Evolutionary conservation across 2,329 filamentous ascomycete species (phyloP).

Genomic region (Pseudogymnoascus destructans): DNA sequence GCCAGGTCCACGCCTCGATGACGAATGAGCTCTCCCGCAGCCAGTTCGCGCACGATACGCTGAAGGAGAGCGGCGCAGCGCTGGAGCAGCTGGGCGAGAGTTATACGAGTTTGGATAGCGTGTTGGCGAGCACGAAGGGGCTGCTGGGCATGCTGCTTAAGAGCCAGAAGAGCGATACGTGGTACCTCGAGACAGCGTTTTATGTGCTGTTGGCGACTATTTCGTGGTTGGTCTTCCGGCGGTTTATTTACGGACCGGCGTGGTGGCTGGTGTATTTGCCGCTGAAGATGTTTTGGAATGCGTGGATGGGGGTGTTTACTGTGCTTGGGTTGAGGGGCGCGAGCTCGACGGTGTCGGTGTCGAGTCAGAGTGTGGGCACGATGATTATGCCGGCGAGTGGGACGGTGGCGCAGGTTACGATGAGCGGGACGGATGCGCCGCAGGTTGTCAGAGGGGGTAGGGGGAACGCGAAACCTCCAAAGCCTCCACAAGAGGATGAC

Average conservation of each 20-base stretch:
- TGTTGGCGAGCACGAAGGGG: constrained; percentile 61
- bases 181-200: constrained; percentile 87
- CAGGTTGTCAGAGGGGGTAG: constrained; percentile 14
- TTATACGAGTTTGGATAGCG: constrained; percentile 65
- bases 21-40: constrained; percentile 72
- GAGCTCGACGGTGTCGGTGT: constrained; percentile 17
- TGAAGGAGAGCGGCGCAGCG: constrained; percentile 71
- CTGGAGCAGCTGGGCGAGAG: constrained; percentile 68
- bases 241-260: constrained; percentile 75
- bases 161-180: constrained; percentile 92
- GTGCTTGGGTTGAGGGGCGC: constrained; percentile 32
- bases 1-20: constrained; percentile 78
- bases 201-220: constrained; percentile 69
- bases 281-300: constrained; percentile 50
- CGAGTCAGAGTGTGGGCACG: constrained; percentile 10
- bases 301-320: constrained; percentile 42
- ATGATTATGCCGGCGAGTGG: background rate
- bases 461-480: constrained; percentile 30
- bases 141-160: constrained; percentile 67
- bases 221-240: constrained; percentile 72
- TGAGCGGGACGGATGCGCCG: constrained; percentile 17
- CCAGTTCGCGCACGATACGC: constrained; percentile 78
- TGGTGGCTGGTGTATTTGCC: constrained; percentile 86
- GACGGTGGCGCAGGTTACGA: constrained; percentile 8
- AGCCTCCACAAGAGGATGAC: constrained; percentile 27